A percentile compares a stretch with the other conserved stretches of the same genome.
These are phyloP conservation scores for Acorus gramineus DNA, from an alignment of 106 monocot genomes.

Conservation along the genomic window DNA sequence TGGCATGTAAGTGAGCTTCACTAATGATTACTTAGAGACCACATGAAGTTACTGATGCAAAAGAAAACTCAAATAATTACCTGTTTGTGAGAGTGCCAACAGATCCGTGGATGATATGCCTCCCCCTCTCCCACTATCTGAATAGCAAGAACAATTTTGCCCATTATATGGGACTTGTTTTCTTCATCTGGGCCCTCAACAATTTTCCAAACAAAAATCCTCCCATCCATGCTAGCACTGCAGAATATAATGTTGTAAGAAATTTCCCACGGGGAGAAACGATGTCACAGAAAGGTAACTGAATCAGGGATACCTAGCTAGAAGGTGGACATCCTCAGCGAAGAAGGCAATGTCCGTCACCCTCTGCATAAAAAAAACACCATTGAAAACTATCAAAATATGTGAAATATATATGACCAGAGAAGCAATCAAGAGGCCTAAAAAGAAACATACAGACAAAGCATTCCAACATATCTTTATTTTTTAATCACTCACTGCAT, in stretches of 20 bases:
- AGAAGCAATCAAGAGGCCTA: no score
- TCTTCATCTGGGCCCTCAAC: constrained; percentile 80
- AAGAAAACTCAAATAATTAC: constrained; percentile 25
- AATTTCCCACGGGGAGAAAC: constrained; percentile 1
- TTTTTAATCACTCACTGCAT: no score
- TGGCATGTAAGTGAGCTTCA: no score
- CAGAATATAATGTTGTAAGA: constrained; percentile 7
- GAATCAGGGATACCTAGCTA: constrained; percentile 49
- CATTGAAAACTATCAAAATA: background rate
- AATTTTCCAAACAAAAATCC: constrained; percentile 90
- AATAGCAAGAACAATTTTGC: constrained; percentile 65
- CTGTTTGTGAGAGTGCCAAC: constrained; percentile 99
- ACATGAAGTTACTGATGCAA: background rate
- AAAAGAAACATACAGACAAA: no score
- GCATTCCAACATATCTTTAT: no score
- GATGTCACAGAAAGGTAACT: background rate
- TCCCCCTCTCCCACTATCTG: constrained; percentile 60
- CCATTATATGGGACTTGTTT: constrained; percentile 76
- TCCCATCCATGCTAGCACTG: constrained; percentile 98
- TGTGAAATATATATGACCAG: no score
- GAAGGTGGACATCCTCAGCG: constrained; percentile 91
- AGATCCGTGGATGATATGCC: constrained; percentile 77
- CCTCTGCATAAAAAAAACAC: constrained; percentile 31
- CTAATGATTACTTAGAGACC: no score
- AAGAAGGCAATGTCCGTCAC: constrained; percentile 99